Evolutionary conservation across 371 early-diverging fungal genomes (phyloP).

Genomic region (Apophysomyces trapeziformis): DNA sequence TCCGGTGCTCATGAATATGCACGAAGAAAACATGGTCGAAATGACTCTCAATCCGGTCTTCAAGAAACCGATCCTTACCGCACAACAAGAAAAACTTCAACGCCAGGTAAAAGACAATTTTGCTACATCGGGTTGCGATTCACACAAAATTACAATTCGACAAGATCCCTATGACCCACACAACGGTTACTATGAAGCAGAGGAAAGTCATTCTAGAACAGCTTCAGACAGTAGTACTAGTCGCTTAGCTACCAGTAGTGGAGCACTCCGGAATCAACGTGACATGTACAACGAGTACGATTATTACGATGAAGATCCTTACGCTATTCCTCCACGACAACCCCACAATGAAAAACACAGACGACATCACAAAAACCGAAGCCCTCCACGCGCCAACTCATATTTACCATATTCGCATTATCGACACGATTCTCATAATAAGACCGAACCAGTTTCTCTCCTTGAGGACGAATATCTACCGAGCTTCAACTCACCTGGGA

Average conservation of each 20-base stretch:
- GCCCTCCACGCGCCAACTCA: slow-evolving; percentile 40
- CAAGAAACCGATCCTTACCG: slow-evolving; percentile 38
- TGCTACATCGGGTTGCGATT: neutral
- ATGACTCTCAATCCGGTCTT: slow-evolving; percentile 16
- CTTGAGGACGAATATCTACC: slow-evolving; percentile 42
- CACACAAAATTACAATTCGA: neutral
- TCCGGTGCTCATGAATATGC: slow-evolving; percentile 15
- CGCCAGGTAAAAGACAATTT: slow-evolving; percentile 30
- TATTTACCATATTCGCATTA: slow-evolving; percentile 54
- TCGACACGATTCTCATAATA: slow-evolving; percentile 20
- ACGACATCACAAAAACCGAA: slow-evolving; percentile 6
- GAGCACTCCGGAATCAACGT: slow-evolving; percentile 6
- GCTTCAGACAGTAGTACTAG: slow-evolving; percentile 48
- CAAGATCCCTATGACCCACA: slow-evolving; percentile 21
- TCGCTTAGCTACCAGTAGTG: slow-evolving; percentile 22
- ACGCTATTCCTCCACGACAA: slow-evolving; percentile 32
- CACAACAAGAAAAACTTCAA: slow-evolving; percentile 34
- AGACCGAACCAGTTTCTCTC: slow-evolving; percentile 33
- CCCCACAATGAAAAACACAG: slow-evolving; percentile 13
- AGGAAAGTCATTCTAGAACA: slow-evolving; percentile 39
- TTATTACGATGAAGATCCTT: slow-evolving; percentile 42
- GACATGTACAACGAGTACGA: slow-evolving; percentile 14
- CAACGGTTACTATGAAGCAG: slow-evolving; percentile 16
- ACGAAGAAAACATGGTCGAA: slow-evolving; percentile 11
- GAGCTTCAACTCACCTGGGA: slow-evolving; percentile 34